These are phyloP conservation scores for Citrus mangshanensis DNA, from an alignment of 345 rosid genomes.

Conservation along the genomic window DNA sequence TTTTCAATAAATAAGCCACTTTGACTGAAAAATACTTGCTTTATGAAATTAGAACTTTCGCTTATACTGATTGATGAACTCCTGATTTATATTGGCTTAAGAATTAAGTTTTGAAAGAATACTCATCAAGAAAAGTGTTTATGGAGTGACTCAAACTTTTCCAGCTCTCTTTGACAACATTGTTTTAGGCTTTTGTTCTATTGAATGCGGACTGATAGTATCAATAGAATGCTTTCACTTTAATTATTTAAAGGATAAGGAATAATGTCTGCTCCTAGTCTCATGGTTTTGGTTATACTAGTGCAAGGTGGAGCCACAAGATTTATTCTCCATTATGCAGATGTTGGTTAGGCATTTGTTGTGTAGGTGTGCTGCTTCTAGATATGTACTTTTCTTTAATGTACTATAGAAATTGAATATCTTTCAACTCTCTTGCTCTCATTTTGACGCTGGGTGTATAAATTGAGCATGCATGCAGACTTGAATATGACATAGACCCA, in stretches of 20 bases:
- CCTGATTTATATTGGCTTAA: background rate
- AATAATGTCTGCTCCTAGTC: background rate
- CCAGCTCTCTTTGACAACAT: background rate
- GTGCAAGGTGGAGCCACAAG: background rate
- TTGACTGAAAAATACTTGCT: background rate
- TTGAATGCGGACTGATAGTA: background rate
- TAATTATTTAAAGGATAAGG: background rate
- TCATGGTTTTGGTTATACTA: background rate
- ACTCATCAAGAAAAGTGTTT: background rate
- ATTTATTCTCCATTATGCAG: background rate
- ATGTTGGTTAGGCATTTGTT: background rate
- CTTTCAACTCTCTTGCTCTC: background rate
- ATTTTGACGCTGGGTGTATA: background rate
- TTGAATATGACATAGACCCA: background rate
- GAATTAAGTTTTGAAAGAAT: background rate
- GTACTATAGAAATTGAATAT: background rate
- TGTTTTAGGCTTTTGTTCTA: background rate
- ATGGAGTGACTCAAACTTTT: background rate
- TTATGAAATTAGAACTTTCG: background rate
- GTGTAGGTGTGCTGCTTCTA: background rate
- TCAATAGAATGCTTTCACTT: background rate
- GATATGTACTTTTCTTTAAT: background rate
- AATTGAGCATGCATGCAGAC: background rate
- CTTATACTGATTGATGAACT: background rate
- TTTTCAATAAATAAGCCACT: background rate